Percentiles rank a stretch among this genome's conserved stretches.
Evolutionary conservation across 2,329 filamentous ascomycete species (phyloP).

Genomic region (Fusarium dlaminii): DNA sequence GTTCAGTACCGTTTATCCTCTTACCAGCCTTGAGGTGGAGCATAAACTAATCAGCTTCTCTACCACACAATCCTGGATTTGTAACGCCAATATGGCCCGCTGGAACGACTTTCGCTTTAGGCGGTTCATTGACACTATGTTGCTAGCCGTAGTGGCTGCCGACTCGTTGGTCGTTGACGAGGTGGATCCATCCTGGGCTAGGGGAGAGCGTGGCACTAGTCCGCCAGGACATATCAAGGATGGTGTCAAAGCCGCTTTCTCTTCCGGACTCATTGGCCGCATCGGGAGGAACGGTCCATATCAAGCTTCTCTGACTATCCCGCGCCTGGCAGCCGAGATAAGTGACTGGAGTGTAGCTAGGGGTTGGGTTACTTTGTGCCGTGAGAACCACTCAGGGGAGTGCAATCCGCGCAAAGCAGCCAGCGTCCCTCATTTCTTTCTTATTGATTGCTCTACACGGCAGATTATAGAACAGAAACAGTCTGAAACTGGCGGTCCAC

Average conservation of each 20-base stretch:
- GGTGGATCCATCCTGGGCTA: too few species aligned
- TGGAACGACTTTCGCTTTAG: background rate
- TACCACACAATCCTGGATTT: background rate
- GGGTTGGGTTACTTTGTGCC: background rate
- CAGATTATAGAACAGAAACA: background rate
- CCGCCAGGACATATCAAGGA: background rate
- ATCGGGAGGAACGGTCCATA: background rate
- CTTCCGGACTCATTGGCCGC: background rate
- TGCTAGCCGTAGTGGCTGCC: background rate
- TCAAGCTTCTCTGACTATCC: background rate
- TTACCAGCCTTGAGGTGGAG: fast-evolving
- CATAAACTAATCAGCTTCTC: background rate
- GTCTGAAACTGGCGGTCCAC: fast-evolving
- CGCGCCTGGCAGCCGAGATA: background rate
- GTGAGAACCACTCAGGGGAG: background rate
- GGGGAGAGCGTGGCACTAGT: background rate
- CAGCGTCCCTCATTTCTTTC: background rate
- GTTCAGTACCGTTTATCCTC: background rate
- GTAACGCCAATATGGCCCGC: fast-evolving
- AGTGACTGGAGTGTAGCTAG: background rate
- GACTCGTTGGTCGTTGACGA: background rate
- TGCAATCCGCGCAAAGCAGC: background rate
- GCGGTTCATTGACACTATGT: background rate
- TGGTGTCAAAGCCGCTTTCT: background rate
- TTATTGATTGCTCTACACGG: background rate